Conservation (phyloP, 2,329 filamentous ascomycete genomes). For the Neonectria magnoliae region DNA sequence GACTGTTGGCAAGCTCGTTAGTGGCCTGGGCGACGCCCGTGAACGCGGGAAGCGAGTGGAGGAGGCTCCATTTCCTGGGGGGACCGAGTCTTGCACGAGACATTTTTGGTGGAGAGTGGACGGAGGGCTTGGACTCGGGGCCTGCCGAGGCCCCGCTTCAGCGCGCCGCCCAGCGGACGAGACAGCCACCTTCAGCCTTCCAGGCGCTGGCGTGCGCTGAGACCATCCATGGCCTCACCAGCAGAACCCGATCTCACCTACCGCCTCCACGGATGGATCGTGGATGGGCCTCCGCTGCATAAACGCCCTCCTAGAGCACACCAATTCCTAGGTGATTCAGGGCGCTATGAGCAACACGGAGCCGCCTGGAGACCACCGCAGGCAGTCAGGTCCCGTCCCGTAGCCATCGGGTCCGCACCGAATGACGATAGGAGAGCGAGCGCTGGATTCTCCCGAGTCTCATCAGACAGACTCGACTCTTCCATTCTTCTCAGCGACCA, state of each 20-base stretch:
- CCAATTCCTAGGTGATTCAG: not conserved
- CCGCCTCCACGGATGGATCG: too few species aligned
- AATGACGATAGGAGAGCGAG: not conserved
- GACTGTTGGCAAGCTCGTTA: too few species aligned
- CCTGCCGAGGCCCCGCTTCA: constrained; percentile 14
- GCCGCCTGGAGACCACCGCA: not conserved
- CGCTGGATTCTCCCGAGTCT: not conserved
- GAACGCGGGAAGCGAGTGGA: too few species aligned
- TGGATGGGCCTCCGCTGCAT: not conserved
- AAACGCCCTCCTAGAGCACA: not conserved
- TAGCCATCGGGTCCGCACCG: not conserved
- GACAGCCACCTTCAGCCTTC: constrained; percentile 10
- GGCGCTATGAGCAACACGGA: not conserved
- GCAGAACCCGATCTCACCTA: not conserved
- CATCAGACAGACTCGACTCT: not conserved
- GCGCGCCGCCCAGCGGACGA: constrained; percentile 19
- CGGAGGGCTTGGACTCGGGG: not conserved
- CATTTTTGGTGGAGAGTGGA: not conserved
- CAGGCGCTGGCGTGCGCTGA: constrained; percentile 11
- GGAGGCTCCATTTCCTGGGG: too few species aligned
- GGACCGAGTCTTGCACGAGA: too few species aligned
- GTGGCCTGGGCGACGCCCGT: too few species aligned
- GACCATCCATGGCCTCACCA: not conserved
- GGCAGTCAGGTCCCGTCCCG: not conserved
- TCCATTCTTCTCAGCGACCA: not conserved